Base-by-base conservation (phyloP, 345 rosid genomes). In the Luvunga scandens region DNA sequence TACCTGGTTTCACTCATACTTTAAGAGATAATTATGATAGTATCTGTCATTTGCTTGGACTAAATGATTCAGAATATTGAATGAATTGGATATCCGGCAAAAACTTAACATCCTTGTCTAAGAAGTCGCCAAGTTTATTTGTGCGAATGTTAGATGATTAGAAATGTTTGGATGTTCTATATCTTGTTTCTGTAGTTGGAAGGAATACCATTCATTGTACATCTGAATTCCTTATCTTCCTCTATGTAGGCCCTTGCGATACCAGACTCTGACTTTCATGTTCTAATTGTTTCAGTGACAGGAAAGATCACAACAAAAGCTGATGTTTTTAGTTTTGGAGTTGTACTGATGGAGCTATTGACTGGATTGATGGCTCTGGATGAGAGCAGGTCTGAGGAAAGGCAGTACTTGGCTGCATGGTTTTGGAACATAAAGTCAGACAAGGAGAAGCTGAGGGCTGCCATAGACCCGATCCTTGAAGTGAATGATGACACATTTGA, bases 251-350 rank as follows among this genome's bases (percentile, higher is more conserved):
- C 56, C 59, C 34, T 25, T 69, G 21, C 34, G 21, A 34, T 55
- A 50, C 55, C 34, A 67, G 13, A 63, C 48, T 48, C 75, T 56
- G 33, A 55, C 66, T 70, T 71, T 25, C 14, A 13, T 24, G 30
- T 79, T 18, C 79, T 71, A 55, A 63, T 79, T 71, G 53, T 69
- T 80, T 56, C 77, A 92, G 94, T 89, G 80, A 92, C 91, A 0
- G 97, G 97, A 66, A 92, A 92, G 82, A 88, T 92, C 80, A 92
- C 97, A 30, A 92, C 97, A 21, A 92, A 92, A 82, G 91, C 80
- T 1, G 97, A 92, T 31, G 97, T 92, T 73, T 92, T 92, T 75
- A 90, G 97, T 76, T 92, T 89, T 21, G 97, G 97, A 24, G 94
- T 92, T 38, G 97, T 92, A 56, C 66, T 92, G 53, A 90, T 90